These are phyloP conservation scores for Hydnomerulius pinastri DNA, from an alignment of 768 basidiomycete genomes.

Conservation along the genomic window DNA sequence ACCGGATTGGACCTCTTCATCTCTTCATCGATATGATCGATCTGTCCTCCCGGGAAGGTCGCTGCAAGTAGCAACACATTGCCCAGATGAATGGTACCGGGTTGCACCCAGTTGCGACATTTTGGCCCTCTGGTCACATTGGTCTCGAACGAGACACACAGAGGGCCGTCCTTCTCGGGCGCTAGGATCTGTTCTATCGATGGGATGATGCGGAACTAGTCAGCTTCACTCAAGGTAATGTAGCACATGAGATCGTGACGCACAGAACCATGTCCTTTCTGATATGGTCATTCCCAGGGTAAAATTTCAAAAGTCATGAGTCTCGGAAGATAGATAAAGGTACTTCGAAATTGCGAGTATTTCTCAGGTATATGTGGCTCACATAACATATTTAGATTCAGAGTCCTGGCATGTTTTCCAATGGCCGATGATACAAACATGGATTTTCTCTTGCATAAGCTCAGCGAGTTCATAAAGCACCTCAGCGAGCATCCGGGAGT, in stretches of 20 bases:
- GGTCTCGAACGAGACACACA: too few relatives aligned
- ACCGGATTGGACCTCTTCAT: too few relatives aligned
- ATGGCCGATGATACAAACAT: not conserved
- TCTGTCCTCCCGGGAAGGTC: not conserved
- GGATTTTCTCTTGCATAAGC: not conserved
- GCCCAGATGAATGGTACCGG: too few relatives aligned
- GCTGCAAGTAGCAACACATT: too few relatives aligned
- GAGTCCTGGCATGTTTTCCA: not conserved
- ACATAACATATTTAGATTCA: not conserved
- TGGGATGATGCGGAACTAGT: constrained; percentile 3
- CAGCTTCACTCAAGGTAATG: not conserved
- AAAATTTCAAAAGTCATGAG: constrained; percentile 7
- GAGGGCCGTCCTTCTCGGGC: constrained; percentile 18
- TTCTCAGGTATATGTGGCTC: not conserved
- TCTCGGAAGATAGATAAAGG: constrained; percentile 1
- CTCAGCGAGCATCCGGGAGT: too few relatives aligned
- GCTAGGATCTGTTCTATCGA: constrained; percentile 15
- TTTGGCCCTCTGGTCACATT: too few relatives aligned
- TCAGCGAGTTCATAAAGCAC: too few relatives aligned
- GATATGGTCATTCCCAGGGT: constrained; percentile 16
- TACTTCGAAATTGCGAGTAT: not conserved
- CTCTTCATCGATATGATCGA: too few relatives aligned
- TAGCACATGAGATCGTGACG: constrained; percentile 6
- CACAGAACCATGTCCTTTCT: constrained; percentile 3
- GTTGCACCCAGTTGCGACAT: too few relatives aligned